A percentile compares a stretch with the other conserved stretches of the same genome.
Evolutionary conservation across 176 grass and related monocot genomes (phyloP).

Genomic region (Tillandsia leiboldiana): DNA sequence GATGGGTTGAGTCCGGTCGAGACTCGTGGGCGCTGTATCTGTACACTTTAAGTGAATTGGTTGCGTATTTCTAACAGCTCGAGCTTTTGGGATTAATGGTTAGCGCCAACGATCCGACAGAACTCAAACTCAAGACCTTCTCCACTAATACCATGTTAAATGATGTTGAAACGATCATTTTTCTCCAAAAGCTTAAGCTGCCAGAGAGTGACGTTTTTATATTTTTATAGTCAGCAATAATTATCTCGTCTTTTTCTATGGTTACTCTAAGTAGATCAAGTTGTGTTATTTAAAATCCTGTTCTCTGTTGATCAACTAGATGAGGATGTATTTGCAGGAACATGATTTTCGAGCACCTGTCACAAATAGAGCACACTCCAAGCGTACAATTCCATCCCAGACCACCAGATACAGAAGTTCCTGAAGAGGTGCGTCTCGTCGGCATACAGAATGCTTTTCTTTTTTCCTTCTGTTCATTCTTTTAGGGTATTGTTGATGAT

Average conservation of each 20-base stretch:
- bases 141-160: too few species aligned
- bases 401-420: slow-evolving; percentile 57
- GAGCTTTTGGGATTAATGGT: too few species aligned
- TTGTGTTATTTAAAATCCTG: slow-evolving; percentile 5
- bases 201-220: background rate
- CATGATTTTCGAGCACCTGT: slow-evolving; percentile 64
- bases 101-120: too few species aligned
- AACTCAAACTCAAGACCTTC: too few species aligned
- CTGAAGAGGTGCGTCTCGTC: slow-evolving; percentile 40
- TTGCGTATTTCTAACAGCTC: too few species aligned
- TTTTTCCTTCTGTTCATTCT: background rate
- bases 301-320: too few species aligned
- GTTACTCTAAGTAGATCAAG: background rate
- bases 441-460: background rate
- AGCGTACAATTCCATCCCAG: slow-evolving; percentile 71
- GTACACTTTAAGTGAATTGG: too few species aligned
- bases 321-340: slow-evolving; percentile 32
- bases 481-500: background rate
- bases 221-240: background rate
- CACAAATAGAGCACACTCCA: slow-evolving; percentile 65
- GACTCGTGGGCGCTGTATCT: too few species aligned
- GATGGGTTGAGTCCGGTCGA: too few species aligned
- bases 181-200: too few species aligned
- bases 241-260: background rate
- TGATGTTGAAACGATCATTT: too few species aligned